Conservation (phyloP, 2,329 filamentous ascomycete genomes). For the Orbilia quercus region DNA sequence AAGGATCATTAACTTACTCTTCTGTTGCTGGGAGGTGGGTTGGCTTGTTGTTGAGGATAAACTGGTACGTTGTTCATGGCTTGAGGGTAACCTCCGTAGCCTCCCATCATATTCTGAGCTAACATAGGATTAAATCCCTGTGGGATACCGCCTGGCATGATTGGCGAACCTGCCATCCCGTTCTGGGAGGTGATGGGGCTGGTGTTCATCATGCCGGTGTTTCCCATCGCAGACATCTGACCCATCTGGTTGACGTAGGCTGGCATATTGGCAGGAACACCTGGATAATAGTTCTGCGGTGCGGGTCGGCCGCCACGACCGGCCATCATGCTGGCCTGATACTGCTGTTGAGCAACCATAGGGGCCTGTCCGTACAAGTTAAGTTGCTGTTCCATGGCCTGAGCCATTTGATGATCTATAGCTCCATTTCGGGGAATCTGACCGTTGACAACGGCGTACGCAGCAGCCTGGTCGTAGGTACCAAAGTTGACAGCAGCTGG, state of each 20-base stretch:
- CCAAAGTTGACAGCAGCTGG: slow-evolving; percentile 55
- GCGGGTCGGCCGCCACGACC: slow-evolving; percentile 37
- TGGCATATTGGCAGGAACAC: slow-evolving; percentile 43
- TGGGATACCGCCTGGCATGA: slow-evolving; percentile 58
- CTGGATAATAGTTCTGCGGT: slow-evolving; percentile 51
- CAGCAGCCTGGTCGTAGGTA: slow-evolving; percentile 56
- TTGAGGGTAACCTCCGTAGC: slow-evolving; percentile 57
- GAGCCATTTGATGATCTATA: slow-evolving; percentile 57
- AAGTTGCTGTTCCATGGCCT: slow-evolving; percentile 58
- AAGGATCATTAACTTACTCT: slow-evolving; percentile 27
- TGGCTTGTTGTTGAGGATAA: slow-evolving; percentile 57
- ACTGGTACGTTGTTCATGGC: slow-evolving; percentile 57
- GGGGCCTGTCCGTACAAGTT: slow-evolving; percentile 54
- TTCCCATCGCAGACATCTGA: slow-evolving; percentile 51
- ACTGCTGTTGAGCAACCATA: slow-evolving; percentile 52
- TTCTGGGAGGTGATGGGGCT: slow-evolving; percentile 58
- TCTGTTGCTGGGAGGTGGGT: slow-evolving; percentile 47
- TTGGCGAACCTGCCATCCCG: slow-evolving; percentile 57
- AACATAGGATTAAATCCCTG: slow-evolving; percentile 60
- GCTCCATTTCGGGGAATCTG: slow-evolving; percentile 58
- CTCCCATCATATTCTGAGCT: slow-evolving; percentile 59
- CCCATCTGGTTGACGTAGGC: slow-evolving; percentile 51
- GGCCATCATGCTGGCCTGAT: slow-evolving; percentile 54
- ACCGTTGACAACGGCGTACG: slow-evolving; percentile 51
- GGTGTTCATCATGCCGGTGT: slow-evolving; percentile 56